Base-by-base conservation (phyloP, 805 yeast genomes). In the Tetrapisispora taiwanensis region DNA sequence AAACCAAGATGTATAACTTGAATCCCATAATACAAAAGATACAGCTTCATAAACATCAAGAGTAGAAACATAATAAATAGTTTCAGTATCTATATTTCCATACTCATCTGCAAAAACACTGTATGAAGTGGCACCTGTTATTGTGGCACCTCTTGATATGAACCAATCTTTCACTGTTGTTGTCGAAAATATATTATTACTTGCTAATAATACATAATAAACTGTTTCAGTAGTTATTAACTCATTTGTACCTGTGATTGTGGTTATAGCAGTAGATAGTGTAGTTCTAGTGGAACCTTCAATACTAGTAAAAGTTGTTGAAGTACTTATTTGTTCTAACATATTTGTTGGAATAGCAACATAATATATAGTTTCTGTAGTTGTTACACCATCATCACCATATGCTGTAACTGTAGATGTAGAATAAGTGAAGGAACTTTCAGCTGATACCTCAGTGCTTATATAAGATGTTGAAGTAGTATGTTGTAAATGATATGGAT, bases 291-390 rank as follows among this genome's bases (percentile, higher is more conserved):
- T 32, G n/a, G 20, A 32, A 15, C 17, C 18, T 13, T 35, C 44
- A 33, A 32, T 24, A 24, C 15, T 22, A 22, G 42, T 19, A 10
- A 39, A 44, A 14, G 40, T 36, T 39, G 42, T 41, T 26, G 41
- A 36, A 24, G 5, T 24, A 3, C 24, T 41, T 26, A 34, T 19
- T 30, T 41, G 39, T 13, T 17, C 10, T 32, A 22, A 22, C 26
- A 22, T 6, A 22, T 22, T 22, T 22, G 26, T 22, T 22, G 26
- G 26, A 10, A 22, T 22, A 8, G 26, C 26, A 14, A 39, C 36
- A 24, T 30, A 39, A 22, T 39, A 39, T 8, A 22, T 30, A 22
- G 42, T 39, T 14, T 20, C 28, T n/a, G 31, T 31, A 19, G 42
- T 39, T 30, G 24, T 12, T 8, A 15, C 1, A 13, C n/a, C 20